Evolutionary conservation across 345 rosid species (phyloP).

Genomic region (Ailanthus altissimus): DNA sequence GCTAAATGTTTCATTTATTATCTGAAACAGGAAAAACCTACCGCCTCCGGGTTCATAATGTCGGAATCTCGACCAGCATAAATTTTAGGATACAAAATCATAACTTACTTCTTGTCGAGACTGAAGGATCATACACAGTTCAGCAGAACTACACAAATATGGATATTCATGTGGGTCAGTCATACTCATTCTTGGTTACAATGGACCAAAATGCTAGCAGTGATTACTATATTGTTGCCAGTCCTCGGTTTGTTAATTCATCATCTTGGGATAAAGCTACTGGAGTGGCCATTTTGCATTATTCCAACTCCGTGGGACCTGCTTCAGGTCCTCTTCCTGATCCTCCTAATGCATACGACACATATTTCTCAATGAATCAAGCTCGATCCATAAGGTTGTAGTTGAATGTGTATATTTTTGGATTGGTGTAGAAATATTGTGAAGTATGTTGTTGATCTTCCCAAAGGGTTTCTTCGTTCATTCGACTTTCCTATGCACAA

Average conservation of each 20-base stretch:
- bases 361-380: conserved; percentile 92
- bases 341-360: conserved; percentile 66
- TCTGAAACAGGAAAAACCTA: conserved; percentile 72
- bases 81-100: conserved; percentile 91
- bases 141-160: conserved; percentile 77
- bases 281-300: conserved; percentile 83
- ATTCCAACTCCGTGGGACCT: conserved; percentile 79
- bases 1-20: conserved; percentile 14
- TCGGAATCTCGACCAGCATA: conserved; percentile 82
- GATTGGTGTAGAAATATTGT: conserved; percentile 15
- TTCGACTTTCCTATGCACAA: background rate
- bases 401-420: conserved; percentile 26
- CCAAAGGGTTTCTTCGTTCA: background rate
- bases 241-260: conserved; percentile 65
- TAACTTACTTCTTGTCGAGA: conserved; percentile 84
- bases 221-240: conserved; percentile 85
- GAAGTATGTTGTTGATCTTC: conserved; percentile 9
- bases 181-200: conserved; percentile 85
- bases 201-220: conserved; percentile 84
- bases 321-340: conserved; percentile 90
- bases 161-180: conserved; percentile 97
- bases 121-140: conserved; percentile 90
- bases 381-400: conserved; percentile 96
- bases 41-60: conserved; percentile 82
- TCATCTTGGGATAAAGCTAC: conserved; percentile 50